phyloP scores from a whole-genome alignment of 345 rosid species.

The Nasturtium officinale region DNA sequence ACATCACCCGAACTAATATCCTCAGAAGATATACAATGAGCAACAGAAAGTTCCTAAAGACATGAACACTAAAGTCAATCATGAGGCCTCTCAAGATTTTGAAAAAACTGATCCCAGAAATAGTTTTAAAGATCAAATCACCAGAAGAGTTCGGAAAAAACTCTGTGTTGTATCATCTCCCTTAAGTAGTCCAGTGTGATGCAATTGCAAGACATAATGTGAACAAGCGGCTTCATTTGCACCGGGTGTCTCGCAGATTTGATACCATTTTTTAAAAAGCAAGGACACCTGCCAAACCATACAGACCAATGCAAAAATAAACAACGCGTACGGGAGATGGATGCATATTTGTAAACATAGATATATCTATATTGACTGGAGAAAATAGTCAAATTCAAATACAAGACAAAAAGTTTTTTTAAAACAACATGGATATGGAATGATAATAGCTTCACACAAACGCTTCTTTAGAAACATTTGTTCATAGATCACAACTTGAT shows the following conservation, averaged over 20 bases:
- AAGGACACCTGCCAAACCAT: constrained; percentile 59
- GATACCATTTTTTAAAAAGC: constrained; percentile 78
- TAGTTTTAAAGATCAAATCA: constrained; percentile 25
- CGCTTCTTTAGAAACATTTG: background rate
- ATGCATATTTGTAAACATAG: constrained; percentile 10
- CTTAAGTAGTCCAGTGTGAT: constrained; percentile 78
- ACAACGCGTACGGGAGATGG: background rate
- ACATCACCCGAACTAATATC: constrained; percentile 58
- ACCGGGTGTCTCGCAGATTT: constrained; percentile 75
- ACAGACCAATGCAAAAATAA: constrained; percentile 2
- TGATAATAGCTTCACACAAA: background rate
- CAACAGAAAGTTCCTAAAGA: constrained; percentile 77
- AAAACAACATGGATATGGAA: background rate
- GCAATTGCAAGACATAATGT: constrained; percentile 68
- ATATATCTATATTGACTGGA: background rate
- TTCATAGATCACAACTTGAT: background rate
- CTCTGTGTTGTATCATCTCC: constrained; percentile 88
- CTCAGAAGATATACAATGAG: constrained; percentile 80
- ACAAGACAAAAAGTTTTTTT: background rate
- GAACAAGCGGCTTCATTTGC: constrained; percentile 68
- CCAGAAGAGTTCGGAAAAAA: constrained; percentile 77
- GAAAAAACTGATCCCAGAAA: background rate
- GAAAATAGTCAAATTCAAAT: background rate
- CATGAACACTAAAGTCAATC: constrained; percentile 9
- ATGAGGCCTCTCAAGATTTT: constrained; percentile 4